Evolutionary conservation across 345 rosid genomes (phyloP), one percentile per base, ranked within the genome.

Genomic region (Acer negundo): DNA sequence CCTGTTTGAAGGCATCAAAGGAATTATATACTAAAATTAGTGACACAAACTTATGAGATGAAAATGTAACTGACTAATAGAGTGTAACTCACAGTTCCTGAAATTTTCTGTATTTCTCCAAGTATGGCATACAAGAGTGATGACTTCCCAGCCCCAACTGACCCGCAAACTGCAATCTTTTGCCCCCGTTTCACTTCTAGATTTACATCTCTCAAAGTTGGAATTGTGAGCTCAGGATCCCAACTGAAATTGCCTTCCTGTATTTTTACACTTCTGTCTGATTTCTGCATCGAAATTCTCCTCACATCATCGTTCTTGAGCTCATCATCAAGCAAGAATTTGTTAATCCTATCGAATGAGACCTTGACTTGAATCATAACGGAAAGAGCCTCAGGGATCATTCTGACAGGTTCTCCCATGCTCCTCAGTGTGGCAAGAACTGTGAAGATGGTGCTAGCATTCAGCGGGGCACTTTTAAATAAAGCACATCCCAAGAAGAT

Each of bases 131-230:
- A 83, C 75, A 92, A 81, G 70, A 92, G 72, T 3, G 98, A 90
- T 58, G 97, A 92, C 80, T 92, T 94, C 24, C 98, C 97, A 0
- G 94, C 88, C 1, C 97, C 95, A 22, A 94, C 97, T 7, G 90
- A 87, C 47, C 98, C 97, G 49, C 98, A 92, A 66, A 94, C 81
- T 26, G 98, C 95, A 77, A 94, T 74, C 73, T 94, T 92, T 51
- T 90, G 89, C 31, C 92, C 88, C 24, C 58, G 10, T 75, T 80
- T 85, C 6, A 87, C 75, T 24, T 90, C 85, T 64, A 94, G 70
- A 67, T 81, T 77, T 61, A 91, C 79, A 78, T 85, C 55, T 51
- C 67, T 51, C 38, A 94, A 80, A 9, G 95, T 87, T 73, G 84
- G 76, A 75, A 38, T 16, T 42, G 75, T 66, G 20, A 77, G 56